A percentile compares a stretch with the other conserved stretches of the same genome.
Evolutionary conservation across 495 filamentous ascomycete species (phyloP).

Genomic region (Aspergillus cristatus): DNA sequence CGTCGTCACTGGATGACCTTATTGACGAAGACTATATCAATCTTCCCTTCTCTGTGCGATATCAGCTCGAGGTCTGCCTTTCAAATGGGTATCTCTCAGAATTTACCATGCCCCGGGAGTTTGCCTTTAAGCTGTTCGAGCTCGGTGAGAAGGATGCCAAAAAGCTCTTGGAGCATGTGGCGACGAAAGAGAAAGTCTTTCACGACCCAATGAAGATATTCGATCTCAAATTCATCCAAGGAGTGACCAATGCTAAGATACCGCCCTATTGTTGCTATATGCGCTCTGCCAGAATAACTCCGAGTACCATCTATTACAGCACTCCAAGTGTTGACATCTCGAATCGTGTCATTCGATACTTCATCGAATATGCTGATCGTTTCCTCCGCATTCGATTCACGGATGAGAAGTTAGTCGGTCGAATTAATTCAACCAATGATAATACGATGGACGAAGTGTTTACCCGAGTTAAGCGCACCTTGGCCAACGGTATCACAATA

Average conservation of each 20-base stretch:
- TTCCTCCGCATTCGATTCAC: slow-evolving; percentile 91
- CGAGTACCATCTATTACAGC: slow-evolving; percentile 68
- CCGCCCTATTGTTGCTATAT: slow-evolving; percentile 65
- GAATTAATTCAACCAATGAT: slow-evolving; percentile 46
- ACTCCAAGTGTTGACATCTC: slow-evolving; percentile 76
- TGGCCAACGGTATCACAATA: slow-evolving; percentile 72
- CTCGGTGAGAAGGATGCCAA: slow-evolving; percentile 38
- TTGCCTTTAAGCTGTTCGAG: slow-evolving; percentile 49
- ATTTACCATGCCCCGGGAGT: slow-evolving; percentile 56
- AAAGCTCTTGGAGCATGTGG: slow-evolving; percentile 54
- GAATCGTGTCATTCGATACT: slow-evolving; percentile 76
- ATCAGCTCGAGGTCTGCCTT: slow-evolving; percentile 88
- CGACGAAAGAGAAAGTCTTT: slow-evolving; percentile 47
- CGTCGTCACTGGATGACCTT: slow-evolving; percentile 22
- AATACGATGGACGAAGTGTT: slow-evolving; percentile 61
- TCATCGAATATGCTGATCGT: slow-evolving; percentile 55
- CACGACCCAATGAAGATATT: slow-evolving; percentile 74
- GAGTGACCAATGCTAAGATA: slow-evolving; percentile 40
- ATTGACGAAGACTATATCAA: slow-evolving; percentile 27
- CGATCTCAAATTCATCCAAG: slow-evolving; percentile 35
- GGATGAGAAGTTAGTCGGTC: slow-evolving; percentile 62
- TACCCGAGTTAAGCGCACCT: slow-evolving; percentile 57
- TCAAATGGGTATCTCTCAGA: slow-evolving; percentile 75
- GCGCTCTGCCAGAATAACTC: slow-evolving; percentile 70
- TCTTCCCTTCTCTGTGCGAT: slow-evolving; percentile 66